Base-by-base conservation (phyloP, 257 asterid genomes). In the Pogostemon cablin region DNA sequence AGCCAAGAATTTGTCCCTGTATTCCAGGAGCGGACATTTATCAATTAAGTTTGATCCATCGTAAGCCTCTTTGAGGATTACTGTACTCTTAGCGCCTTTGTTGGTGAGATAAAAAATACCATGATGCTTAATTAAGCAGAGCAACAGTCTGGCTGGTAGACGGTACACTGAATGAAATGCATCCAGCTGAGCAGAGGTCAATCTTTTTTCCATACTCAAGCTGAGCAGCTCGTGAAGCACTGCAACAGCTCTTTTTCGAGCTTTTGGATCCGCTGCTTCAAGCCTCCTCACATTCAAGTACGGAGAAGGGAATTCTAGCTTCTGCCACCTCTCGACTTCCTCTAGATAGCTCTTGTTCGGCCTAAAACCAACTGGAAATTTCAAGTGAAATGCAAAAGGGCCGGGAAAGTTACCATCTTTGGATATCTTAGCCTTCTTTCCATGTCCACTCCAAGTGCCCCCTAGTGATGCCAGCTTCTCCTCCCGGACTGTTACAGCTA, bases 221-320 rank as follows among this genome's bases (percentile, higher is more conserved):
- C 98, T 91, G 42, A 91, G 88, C 73, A 93, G 87, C 87, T 93
- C 99, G 25, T 91, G 98, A 73, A 93, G 96, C 86, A 93, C 95
- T 1, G 85, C 96, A 68, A 93, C 88, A 0, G 84, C 87, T 73
- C 99, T 78, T 80, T 93, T 93, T 49, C 92, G 85, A 67, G 95
- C 86, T 81, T 86, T 93, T 3, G 90, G 87, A 62, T 93, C 96
- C 9, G 80, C 79, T 15, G 80, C 79, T 68, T 93, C 95, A 44
- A 93, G 70, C 65, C 80, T 79, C 83, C 90, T 87, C 0, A 96
- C 90, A 44, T 93, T 91, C 87, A 91, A 81, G 80, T 91, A 93
- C 4, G 99, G 99, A 69, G 99, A 93, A 42, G 99, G 98, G 78
- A 91, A 87, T 34, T 89, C 96, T 96, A 93, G 42, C 79, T 83